A percentile compares a stretch with the other conserved stretches of the same genome.
These are phyloP conservation scores for Cyberlindnera xishuangbannaensis DNA, from an alignment of 805 yeast species.

Conservation along the genomic window DNA sequence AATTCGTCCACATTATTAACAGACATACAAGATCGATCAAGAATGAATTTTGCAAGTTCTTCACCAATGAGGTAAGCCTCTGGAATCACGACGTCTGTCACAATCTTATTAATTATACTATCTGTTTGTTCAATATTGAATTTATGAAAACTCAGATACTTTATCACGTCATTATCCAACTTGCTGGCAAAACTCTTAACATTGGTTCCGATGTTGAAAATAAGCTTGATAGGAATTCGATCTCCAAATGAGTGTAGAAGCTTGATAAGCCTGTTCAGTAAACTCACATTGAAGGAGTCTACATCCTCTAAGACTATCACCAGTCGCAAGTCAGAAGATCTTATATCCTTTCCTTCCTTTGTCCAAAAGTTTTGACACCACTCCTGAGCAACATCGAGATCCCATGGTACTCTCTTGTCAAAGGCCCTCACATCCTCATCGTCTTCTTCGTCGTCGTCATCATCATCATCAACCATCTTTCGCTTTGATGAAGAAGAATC, in stretches of 20 bases:
- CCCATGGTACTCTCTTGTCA: conserved; percentile 21
- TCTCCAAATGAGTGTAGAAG: conserved; percentile 13
- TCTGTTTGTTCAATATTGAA: conserved; percentile 24
- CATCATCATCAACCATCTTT: conserved; percentile 7
- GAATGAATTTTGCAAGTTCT: conserved; percentile 15
- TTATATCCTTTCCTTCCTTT: conserved; percentile 2
- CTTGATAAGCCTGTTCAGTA: conserved; percentile 18
- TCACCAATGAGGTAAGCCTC: conserved; percentile 18
- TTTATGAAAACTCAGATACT: conserved; percentile 11
- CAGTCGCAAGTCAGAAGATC: conserved; percentile 12
- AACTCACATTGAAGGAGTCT: conserved; percentile 19
- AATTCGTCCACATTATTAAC: conserved; percentile 23
- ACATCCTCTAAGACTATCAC: conserved; percentile 22
- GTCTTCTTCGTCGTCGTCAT: conserved; percentile 11
- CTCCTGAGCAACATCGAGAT: conserved; percentile 22
- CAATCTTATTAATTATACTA: conserved; percentile 18
- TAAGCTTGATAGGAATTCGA: conserved; percentile 20
- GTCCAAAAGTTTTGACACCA: conserved; percentile 17
- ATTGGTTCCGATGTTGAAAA: conserved; percentile 22
- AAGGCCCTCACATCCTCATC: conserved; percentile 10
- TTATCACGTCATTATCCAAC: conserved; percentile 14
- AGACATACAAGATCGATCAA: conserved; percentile 19
- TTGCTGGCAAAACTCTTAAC: conserved; percentile 16
- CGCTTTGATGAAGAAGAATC: too few species aligned
- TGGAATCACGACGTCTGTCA: conserved; percentile 15